These are phyloP conservation scores for Candida tetrigidarum DNA, from an alignment of 1,139 yeast genomes.

Conservation along the genomic window DNA sequence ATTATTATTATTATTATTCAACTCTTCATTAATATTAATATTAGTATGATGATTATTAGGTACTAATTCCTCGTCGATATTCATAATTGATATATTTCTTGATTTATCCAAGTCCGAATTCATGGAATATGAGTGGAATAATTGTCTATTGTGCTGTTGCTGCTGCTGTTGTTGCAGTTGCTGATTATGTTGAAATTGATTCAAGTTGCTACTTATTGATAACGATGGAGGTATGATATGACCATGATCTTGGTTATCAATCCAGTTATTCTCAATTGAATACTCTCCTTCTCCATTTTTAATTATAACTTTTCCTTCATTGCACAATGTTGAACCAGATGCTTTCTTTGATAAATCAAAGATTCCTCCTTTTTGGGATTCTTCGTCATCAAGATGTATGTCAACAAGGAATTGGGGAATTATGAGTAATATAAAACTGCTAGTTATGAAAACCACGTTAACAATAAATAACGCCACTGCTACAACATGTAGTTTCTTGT, in stretches of 20 bases:
- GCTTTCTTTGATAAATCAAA: constrained; percentile 12
- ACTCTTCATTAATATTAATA: no score
- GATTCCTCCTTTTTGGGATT: not conserved
- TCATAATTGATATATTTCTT: constrained; percentile 10
- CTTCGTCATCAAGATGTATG: not conserved
- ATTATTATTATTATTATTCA: no score
- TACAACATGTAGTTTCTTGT: not conserved
- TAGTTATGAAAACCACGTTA: constrained; percentile 17
- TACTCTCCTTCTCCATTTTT: constrained; percentile 1
- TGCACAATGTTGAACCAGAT: constrained; percentile 15
- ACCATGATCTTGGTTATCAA: constrained; percentile 5
- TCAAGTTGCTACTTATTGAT: constrained; percentile 4
- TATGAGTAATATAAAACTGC: constrained; percentile 11
- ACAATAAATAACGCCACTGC: constrained; percentile 19
- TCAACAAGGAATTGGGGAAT: not conserved
- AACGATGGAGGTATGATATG: constrained; percentile 9
- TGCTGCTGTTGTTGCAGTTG: not conserved
- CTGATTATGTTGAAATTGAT: not conserved
- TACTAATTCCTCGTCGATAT: constrained; percentile 12
- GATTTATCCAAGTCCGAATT: constrained; percentile 4
- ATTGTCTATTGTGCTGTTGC: not conserved
- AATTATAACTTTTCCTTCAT: not conserved
- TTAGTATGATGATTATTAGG: no score
- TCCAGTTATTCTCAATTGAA: constrained; percentile 13
- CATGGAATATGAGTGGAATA: constrained; percentile 3